Evolutionary conservation across 306 rosid genomes (phyloP).

Genomic region (Elaeagnus macrophylla): DNA sequence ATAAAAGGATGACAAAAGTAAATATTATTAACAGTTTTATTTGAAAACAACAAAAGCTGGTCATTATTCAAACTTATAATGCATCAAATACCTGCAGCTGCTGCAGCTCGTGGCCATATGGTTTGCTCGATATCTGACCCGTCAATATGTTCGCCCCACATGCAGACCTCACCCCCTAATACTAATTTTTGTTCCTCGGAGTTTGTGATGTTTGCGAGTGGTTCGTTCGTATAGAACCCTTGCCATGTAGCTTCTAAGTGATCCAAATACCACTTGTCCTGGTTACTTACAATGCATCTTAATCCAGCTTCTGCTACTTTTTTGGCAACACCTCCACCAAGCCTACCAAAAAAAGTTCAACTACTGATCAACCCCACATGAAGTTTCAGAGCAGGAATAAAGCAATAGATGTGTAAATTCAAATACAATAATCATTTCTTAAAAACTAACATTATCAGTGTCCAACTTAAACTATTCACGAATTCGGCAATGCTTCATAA

Average conservation of each 20-base stretch:
- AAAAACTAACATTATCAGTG: too few relatives aligned
- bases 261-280: constrained; percentile 42
- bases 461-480: too few relatives aligned
- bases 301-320: constrained; percentile 30
- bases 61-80: not conserved
- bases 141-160: constrained; percentile 39
- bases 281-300: constrained; percentile 47
- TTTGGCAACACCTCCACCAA: constrained; percentile 31
- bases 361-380: not conserved
- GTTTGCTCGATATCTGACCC: constrained; percentile 35
- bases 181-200: constrained; percentile 25
- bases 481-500: too few relatives aligned
- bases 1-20: not conserved
- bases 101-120: constrained; percentile 49
- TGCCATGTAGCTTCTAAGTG: constrained; percentile 33
- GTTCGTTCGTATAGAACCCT: constrained; percentile 33
- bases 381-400: not conserved
- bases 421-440: too few relatives aligned
- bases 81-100: constrained; percentile 33
- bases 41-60: not conserved
- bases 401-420: too few relatives aligned
- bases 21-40: not conserved
- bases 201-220: constrained; percentile 26
- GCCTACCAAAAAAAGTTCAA: constrained; percentile 15
- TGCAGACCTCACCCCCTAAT: constrained; percentile 38